A percentile compares a stretch with the other conserved stretches of the same genome.
phyloP scores from a whole-genome alignment of 164 flowering plant genomes.

The Piper betle region DNA sequence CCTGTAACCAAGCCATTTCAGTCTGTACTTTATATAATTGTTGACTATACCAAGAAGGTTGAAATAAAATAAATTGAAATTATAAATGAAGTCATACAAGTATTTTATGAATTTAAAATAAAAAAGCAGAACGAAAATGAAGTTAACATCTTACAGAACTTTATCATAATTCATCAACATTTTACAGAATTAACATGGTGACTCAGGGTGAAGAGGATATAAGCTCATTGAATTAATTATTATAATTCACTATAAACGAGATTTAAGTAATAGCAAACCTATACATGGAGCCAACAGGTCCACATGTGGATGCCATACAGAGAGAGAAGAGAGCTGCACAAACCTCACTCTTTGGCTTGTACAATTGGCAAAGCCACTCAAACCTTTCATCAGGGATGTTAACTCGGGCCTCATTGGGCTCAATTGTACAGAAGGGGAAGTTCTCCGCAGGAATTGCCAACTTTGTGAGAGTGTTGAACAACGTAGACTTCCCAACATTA shows the following conservation, averaged over 20 bases:
- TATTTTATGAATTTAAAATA: too few species aligned
- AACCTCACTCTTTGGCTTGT: conserved; percentile 93
- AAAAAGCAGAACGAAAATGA: too few species aligned
- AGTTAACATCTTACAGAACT: too few species aligned
- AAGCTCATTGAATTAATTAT: too few species aligned
- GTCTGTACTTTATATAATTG: neutral
- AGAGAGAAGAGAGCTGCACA: conserved; percentile 4
- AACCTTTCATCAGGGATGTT: conserved; percentile 88
- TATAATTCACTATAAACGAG: too few species aligned
- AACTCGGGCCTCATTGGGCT: conserved; percentile 93
- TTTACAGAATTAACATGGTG: too few species aligned
- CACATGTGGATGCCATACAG: too few species aligned
- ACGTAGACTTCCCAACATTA: conserved; percentile 95
- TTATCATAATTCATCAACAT: too few species aligned
- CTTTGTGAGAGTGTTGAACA: conserved; percentile 93
- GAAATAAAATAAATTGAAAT: neutral
- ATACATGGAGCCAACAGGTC: too few species aligned
- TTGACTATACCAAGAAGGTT: neutral
- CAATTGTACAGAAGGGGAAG: conserved; percentile 94
- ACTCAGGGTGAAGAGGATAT: too few species aligned
- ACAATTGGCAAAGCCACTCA: conserved; percentile 80
- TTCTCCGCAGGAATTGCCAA: conserved; percentile 89
- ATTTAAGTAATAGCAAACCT: too few species aligned
- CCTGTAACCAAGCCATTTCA: conserved; percentile 20
- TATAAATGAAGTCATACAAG: too few species aligned